phyloP scores from a whole-genome alignment of 2,329 filamentous ascomycete species.

The Hymenoscyphus linearis region DNA sequence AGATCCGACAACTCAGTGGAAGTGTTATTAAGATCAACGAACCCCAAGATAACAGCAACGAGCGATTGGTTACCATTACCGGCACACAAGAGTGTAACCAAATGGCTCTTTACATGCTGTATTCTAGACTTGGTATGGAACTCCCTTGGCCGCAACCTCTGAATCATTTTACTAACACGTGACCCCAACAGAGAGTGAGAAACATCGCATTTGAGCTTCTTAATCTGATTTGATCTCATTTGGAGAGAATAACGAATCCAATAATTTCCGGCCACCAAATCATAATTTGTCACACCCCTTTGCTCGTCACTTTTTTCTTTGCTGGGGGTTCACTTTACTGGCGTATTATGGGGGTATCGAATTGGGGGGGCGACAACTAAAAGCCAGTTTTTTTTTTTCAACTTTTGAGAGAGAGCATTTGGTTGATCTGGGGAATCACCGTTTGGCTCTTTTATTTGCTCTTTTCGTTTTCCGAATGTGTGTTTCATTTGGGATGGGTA shows the following conservation, averaged over 20 bases:
- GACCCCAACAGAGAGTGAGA: conserved; percentile 59
- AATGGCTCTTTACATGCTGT: conserved; percentile 99
- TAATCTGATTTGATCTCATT: conserved; percentile 29
- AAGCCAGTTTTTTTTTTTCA: no score
- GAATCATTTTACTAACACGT: conserved; percentile 6
- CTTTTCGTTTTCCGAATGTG: no score
- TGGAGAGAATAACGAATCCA: neutral
- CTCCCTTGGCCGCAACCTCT: conserved; percentile 1
- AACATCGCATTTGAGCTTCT: conserved; percentile 49
- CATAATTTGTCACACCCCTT: neutral
- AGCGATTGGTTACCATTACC: conserved; percentile 93
- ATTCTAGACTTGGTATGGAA: conserved; percentile 81
- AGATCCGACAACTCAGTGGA: conserved; percentile 92
- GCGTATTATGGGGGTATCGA: neutral
- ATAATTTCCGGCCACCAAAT: neutral
- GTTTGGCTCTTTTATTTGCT: no score
- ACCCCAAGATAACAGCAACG: conserved; percentile 97
- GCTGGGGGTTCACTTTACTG: neutral
- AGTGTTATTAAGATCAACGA: conserved; percentile 99
- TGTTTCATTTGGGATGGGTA: no score
- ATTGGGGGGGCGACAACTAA: neutral
- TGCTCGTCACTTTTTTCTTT: neutral
- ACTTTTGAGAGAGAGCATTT: no score
- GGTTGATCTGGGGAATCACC: no score
- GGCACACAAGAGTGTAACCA: conserved; percentile 98